Evolutionary conservation across 106 monocot species (phyloP).

Genomic region (Xerophyta viscosa): DNA sequence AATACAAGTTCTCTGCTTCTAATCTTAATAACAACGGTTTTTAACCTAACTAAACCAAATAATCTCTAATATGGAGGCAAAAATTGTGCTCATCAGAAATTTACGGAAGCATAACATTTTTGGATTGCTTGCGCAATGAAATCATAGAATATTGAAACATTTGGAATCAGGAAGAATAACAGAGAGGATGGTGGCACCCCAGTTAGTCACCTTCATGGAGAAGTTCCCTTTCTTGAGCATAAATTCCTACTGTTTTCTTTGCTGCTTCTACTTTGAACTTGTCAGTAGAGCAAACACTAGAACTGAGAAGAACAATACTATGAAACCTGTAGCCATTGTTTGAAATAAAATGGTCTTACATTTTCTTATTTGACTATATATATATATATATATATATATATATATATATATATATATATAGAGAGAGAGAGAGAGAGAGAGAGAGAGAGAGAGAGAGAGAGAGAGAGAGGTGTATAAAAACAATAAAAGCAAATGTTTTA

Average conservation of each 20-base stretch:
- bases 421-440: no score
- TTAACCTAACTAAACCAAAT: no score
- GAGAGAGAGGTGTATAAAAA: no score
- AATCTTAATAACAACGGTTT: no score
- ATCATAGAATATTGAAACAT: slow-evolving; percentile 21
- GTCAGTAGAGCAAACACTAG: slow-evolving; percentile 2
- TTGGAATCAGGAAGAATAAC: slow-evolving; percentile 71
- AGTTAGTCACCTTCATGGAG: slow-evolving; percentile 77
- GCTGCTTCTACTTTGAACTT: slow-evolving; percentile 5
- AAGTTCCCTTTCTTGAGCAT: slow-evolving; percentile 72
- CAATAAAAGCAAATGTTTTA: no score
- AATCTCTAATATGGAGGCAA: no score
- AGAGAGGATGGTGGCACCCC: slow-evolving; percentile 76
- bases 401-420: no score
- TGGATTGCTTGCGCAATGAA: background rate
- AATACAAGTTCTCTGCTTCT: no score
- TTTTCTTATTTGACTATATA: no score
- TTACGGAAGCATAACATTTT: background rate
- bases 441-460: no score
- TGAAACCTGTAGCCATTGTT: slow-evolving; percentile 5
- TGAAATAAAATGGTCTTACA: no score
- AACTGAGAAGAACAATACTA: slow-evolving; percentile 7
- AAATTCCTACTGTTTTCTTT: slow-evolving; percentile 33
- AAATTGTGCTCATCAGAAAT: background rate
- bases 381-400: no score